Conservation (phyloP, 176 grass and related monocot genomes). For the Lolium multiflorum region DNA sequence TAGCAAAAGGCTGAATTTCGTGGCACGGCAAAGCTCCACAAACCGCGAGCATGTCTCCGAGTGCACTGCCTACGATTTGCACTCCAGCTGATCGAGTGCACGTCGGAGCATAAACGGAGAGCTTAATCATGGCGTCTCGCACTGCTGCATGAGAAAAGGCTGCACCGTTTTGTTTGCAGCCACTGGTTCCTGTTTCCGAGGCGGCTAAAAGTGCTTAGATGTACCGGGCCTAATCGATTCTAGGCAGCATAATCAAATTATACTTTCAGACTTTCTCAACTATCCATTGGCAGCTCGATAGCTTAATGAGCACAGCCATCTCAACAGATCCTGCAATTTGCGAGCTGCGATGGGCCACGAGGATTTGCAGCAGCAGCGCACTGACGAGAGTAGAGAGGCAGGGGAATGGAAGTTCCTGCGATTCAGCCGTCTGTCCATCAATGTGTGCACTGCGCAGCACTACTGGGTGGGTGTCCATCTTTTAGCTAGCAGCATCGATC, state of each 20-base stretch:
- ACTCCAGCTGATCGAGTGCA: background rate
- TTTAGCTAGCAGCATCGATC: constrained; percentile 1
- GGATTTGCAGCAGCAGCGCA: background rate
- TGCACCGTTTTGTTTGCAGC: constrained; percentile 31
- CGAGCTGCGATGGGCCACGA: background rate
- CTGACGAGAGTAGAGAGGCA: background rate
- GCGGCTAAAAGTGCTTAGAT: constrained; percentile 32
- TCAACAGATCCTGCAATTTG: background rate
- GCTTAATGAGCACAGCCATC: no score
- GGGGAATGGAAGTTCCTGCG: background rate
- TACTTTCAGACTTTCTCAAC: background rate
- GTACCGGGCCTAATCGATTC: constrained; percentile 24
- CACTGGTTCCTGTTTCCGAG: constrained; percentile 41
- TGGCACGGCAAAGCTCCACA: constrained; percentile 1
- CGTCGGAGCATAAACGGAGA: constrained; percentile 31
- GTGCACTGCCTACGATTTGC: constrained; percentile 9
- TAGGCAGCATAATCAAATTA: background rate
- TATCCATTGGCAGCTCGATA: no score
- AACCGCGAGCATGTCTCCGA: constrained; percentile 1
- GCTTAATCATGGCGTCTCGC: constrained; percentile 30
- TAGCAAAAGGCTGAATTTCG: constrained; percentile 6
- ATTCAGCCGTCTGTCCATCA: background rate
- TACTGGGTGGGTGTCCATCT: constrained; percentile 21
- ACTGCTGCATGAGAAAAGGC: constrained; percentile 31
- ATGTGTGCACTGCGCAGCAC: background rate